Base-by-base conservation (phyloP, 2,329 filamentous ascomycete species). In the Hypoxylon sp. region DNA sequence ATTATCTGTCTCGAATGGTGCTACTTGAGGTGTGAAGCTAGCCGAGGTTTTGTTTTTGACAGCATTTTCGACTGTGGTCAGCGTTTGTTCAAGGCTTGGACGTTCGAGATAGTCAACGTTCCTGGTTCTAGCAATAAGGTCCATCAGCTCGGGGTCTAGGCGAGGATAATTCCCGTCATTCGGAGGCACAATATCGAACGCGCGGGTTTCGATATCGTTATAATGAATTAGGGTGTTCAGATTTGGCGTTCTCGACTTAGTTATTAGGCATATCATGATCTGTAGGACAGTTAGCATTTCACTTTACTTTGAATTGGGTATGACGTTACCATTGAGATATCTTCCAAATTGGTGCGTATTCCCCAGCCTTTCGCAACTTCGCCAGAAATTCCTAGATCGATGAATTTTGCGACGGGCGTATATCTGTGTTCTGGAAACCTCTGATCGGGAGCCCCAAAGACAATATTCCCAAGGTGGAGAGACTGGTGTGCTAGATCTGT, bases 301-400 rank as follows among this genome's bases (percentile, higher is more conserved):
- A 42, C 6, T 21, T 24, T 5, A 21, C 27, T 21, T 24, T 2
- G 39, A 24, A 32, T 27, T 39, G n/a, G 32, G 39, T 32, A 13
- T 11, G 46, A 24, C 7, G 21, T 61, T 63, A 67, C 64, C 13
- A 4, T 21, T 35, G 57, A 24, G 11, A 62, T 42, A 11, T 37
- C 6, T 2, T 13, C n/a, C 42, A 63, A 10, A 47, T 62, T 62
- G 6, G n/a, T 15, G 17, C 4, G 5, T 6, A 3, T 2, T 6
- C 42, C 52, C 24, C 24, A 27, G 13, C 21, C 46, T 1, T 11
- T 2, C 2, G 1, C 3, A 8, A 31, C 3, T 19, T 51, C 42
- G 1, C 6, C 1, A 10, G 32, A 24, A 4, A 13, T 15, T 44
- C 48, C 53, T 6, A 67, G 29, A 11, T 55, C 59, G 13, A 62